Conservation (phyloP, 140 eudicot species). For the Ambrosia hybrid region DNA sequence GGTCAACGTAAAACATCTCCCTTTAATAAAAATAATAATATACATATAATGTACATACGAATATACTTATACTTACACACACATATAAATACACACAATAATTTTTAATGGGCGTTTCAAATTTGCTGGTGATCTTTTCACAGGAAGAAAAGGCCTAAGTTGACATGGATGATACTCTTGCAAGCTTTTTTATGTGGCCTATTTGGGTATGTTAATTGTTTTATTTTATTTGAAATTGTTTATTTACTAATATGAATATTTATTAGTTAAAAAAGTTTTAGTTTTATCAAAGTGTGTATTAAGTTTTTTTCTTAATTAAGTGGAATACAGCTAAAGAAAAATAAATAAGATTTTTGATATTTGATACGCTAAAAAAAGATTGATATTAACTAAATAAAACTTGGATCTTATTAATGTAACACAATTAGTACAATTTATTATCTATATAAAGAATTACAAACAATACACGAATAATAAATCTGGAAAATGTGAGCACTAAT, state of each 20-base stretch:
- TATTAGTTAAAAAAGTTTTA: neutral
- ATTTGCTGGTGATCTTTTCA: neutral
- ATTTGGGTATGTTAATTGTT: slow-evolving; percentile 42
- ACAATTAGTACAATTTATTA: no score
- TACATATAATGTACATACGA: no score
- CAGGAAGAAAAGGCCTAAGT: slow-evolving; percentile 65
- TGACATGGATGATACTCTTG: slow-evolving; percentile 48
- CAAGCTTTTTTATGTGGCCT: slow-evolving; percentile 57
- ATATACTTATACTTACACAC: neutral
- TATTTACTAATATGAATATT: neutral
- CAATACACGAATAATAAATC: no score
- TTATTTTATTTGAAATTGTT: neutral
- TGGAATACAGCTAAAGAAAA: neutral
- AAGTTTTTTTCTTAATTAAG: neutral
- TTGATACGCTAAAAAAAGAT: neutral
- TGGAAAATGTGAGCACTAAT: neutral
- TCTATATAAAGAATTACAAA: no score
- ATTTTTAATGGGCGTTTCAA: no score
- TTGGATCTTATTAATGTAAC: no score
- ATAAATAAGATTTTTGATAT: neutral
- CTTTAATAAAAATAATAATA: no score
- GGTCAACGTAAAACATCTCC: no score
- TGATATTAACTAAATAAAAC: no score
- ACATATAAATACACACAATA: neutral
- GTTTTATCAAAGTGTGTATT: neutral